Evolutionary conservation across 1,284 basidiomycete species (phyloP).

Genomic region (Irpex sp.): DNA sequence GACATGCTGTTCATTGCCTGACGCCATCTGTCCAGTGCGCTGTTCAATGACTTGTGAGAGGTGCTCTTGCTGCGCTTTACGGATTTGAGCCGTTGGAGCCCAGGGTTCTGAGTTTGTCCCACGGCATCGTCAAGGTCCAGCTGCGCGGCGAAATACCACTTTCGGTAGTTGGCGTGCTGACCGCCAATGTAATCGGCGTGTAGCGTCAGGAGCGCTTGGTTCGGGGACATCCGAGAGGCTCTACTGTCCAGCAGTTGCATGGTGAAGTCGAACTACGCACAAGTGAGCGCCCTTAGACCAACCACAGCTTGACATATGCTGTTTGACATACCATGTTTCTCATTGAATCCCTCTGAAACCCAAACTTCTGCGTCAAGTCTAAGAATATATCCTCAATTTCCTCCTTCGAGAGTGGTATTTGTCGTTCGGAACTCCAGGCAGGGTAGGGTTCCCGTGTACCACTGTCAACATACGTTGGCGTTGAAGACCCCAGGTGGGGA

Average conservation of each 20-base stretch:
- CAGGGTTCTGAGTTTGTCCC: slow-evolving; percentile 89
- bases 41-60: slow-evolving; percentile 83
- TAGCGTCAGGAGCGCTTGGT: slow-evolving; percentile 90
- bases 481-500: slow-evolving; percentile 54
- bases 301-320: not conserved
- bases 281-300: slow-evolving; percentile 6
- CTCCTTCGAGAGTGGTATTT: slow-evolving; percentile 96
- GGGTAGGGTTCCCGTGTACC: slow-evolving; percentile 79
- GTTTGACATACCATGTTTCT: slow-evolving; percentile 73
- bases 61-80: slow-evolving; percentile 61
- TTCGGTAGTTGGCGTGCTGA: slow-evolving; percentile 94
- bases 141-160: slow-evolving; percentile 99
- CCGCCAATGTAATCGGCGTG: slow-evolving; percentile 99
- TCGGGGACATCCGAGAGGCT: slow-evolving; percentile 96
- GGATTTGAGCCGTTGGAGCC: slow-evolving; percentile 79
- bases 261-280: slow-evolving; percentile 84
- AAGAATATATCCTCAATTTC: slow-evolving; percentile 99
- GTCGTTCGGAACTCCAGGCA: slow-evolving; percentile 88
- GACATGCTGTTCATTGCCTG: slow-evolving; percentile 99
- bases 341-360: slow-evolving; percentile 93
- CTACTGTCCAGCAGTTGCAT: slow-evolving; percentile 98
- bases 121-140: slow-evolving; percentile 98
- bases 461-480: slow-evolving; percentile 60
- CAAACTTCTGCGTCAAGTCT: slow-evolving; percentile 98
- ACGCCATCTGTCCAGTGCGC: slow-evolving; percentile 90